These are phyloP conservation scores for Digitaria exilis DNA, from an alignment of 202 grass and related monocot genomes.

Conservation along the genomic window DNA sequence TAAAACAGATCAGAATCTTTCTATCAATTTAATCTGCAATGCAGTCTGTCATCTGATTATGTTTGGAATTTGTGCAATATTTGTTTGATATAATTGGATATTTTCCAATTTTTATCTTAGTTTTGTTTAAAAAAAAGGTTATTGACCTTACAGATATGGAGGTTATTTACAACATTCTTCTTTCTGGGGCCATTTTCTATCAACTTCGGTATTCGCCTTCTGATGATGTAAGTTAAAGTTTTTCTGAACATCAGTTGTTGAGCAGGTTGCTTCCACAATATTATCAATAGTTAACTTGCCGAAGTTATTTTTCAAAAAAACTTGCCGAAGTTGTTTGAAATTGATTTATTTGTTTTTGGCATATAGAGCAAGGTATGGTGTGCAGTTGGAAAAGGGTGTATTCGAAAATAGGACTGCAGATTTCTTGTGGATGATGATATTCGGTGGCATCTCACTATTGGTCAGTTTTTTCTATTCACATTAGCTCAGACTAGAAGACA, in stretches of 20 bases:
- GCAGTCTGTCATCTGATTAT: conserved; percentile 11
- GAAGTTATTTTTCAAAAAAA: conserved; percentile 26
- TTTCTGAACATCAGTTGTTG: not conserved
- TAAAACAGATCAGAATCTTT: not conserved
- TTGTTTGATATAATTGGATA: too few species aligned
- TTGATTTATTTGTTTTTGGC: conserved; percentile 39
- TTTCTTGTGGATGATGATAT: conserved; percentile 99
- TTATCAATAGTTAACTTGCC: not conserved
- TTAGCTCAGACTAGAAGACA: not conserved
- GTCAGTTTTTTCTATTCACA: conserved; percentile 38
- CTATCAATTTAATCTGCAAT: not conserved
- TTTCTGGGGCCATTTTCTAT: conserved; percentile 79
- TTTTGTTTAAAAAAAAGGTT: not conserved
- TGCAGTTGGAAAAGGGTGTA: conserved; percentile 86
- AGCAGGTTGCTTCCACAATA: conserved; percentile 13
- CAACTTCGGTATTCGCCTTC: conserved; percentile 87
- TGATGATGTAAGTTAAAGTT: conserved; percentile 81
- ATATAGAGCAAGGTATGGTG: conserved; percentile 94
- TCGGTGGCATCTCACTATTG: conserved; percentile 76
- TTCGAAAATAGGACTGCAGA: conserved; percentile 85
- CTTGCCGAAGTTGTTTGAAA: not conserved
- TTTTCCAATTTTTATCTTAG: not conserved
- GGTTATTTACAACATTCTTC: conserved; percentile 81
- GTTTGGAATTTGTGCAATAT: conserved; percentile 1
- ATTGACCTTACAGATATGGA: conserved; percentile 72